These are phyloP conservation scores for Endoconidiophora laricicola DNA, from an alignment of 2,329 filamentous ascomycete genomes.

Conservation along the genomic window DNA sequence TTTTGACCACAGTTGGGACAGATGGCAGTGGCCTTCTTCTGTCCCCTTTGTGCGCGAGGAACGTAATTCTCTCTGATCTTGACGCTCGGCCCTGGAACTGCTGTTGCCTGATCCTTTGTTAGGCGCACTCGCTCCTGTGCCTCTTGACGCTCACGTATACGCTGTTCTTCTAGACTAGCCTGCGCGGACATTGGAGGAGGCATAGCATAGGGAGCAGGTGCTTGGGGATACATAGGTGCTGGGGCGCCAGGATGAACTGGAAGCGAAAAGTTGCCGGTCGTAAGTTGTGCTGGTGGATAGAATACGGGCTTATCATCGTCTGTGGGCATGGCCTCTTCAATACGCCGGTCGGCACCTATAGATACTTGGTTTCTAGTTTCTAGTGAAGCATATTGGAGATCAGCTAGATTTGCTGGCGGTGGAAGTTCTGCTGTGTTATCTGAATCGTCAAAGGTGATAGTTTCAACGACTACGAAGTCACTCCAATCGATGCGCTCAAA, in stretches of 20 bases:
- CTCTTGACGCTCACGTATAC: slow-evolving; percentile 46
- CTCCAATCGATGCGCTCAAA: slow-evolving; percentile 93
- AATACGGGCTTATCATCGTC: slow-evolving; percentile 33
- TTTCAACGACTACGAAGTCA: slow-evolving; percentile 91
- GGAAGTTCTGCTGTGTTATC: slow-evolving; percentile 79
- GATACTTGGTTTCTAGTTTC: slow-evolving; percentile 90
- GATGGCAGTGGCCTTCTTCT: slow-evolving; percentile 50
- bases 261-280: slow-evolving; percentile 24
- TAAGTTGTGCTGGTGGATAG: slow-evolving; percentile 23
- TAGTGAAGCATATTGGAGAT: slow-evolving; percentile 83
- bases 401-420: slow-evolving; percentile 73
- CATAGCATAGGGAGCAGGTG: slow-evolving; percentile 16
- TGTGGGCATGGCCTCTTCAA: slow-evolving; percentile 88
- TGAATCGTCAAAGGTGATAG: slow-evolving; percentile 74
- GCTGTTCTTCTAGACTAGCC: slow-evolving; percentile 38
- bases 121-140: slow-evolving; percentile 51
- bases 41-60: slow-evolving; percentile 60
- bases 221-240: slow-evolving; percentile 23
- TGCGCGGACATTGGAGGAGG: slow-evolving; percentile 13
- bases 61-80: slow-evolving; percentile 91
- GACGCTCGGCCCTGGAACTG: slow-evolving; percentile 55
- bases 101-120: slow-evolving; percentile 51
- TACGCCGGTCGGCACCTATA: slow-evolving; percentile 62
- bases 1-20: slow-evolving; percentile 90
- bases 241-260: slow-evolving; percentile 28